Conservation (phyloP, 345 rosid species). For the Pseudoturritis turrita region DNA sequence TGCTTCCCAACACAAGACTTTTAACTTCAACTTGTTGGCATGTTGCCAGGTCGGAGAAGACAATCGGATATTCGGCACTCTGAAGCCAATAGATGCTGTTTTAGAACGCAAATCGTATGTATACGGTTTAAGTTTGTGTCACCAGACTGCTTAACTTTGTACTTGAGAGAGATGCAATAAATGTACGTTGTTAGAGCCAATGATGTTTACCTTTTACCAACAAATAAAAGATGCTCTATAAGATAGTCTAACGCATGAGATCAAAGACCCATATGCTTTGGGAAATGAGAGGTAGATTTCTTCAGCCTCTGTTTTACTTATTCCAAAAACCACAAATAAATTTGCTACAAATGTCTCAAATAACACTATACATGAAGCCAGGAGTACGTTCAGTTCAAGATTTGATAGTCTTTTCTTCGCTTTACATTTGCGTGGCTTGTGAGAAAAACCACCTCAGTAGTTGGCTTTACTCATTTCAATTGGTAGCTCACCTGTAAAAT, state of each 20-base stretch:
- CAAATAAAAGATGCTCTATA: not conserved
- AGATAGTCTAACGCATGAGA: not conserved
- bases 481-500: constrained; percentile 9
- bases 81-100: constrained; percentile 9
- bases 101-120: not conserved
- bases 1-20: not conserved
- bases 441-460: not conserved
- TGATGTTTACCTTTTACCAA: not conserved
- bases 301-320: not conserved
- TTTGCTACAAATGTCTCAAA: not conserved
- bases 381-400: constrained; percentile 2
- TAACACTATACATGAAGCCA: constrained; percentile 21
- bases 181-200: not conserved
- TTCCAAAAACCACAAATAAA: not conserved
- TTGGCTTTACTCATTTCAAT: constrained; percentile 6
- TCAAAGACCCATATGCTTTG: not conserved
- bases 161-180: constrained; percentile 16
- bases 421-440: constrained; percentile 17
- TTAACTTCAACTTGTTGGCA: not conserved
- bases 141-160: not conserved
- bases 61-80: constrained; percentile 21
- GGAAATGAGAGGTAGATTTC: not conserved
- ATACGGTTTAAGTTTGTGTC: not conserved
- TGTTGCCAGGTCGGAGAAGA: constrained; percentile 22
- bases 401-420: not conserved